Evolutionary conservation across 2,329 filamentous ascomycete species (phyloP).

Genomic region (Blastomyces parvus): DNA sequence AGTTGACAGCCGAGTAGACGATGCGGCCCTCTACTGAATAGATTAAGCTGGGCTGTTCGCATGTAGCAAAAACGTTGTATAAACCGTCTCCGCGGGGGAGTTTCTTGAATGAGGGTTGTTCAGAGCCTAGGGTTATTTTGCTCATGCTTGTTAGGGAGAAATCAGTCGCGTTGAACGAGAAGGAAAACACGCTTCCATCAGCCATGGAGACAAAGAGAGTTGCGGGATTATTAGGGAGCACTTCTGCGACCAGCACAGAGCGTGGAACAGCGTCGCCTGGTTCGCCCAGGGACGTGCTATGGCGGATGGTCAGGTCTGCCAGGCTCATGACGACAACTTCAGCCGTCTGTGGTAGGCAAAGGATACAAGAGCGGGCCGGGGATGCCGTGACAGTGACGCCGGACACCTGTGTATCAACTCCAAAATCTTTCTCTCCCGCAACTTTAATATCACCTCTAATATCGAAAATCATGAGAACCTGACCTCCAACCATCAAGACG

Average conservation of each 20-base stretch:
- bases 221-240: constrained; percentile 57
- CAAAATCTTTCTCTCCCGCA: constrained; percentile 51
- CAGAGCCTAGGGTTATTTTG: constrained; percentile 74
- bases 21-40: constrained; percentile 81
- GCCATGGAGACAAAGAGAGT: constrained; percentile 86
- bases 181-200: constrained; percentile 83
- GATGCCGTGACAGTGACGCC: constrained; percentile 66
- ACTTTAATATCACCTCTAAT: constrained; percentile 49
- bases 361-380: constrained; percentile 57
- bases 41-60: constrained; percentile 87
- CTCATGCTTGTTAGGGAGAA: constrained; percentile 62
- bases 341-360: constrained; percentile 83
- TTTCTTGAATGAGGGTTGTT: constrained; percentile 70
- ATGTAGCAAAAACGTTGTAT: constrained; percentile 82
- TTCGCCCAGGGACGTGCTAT: constrained; percentile 52
- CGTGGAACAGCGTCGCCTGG: constrained; percentile 72
- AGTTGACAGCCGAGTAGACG: constrained; percentile 87
- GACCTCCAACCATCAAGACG: constrained; percentile 66
- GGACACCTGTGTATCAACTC: constrained; percentile 65
- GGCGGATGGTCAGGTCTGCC: constrained; percentile 54
- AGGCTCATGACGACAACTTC: constrained; percentile 66
- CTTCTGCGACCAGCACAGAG: constrained; percentile 67
- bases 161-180: constrained; percentile 55
- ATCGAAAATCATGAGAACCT: constrained; percentile 59
- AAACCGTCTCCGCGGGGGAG: constrained; percentile 59